Percentiles rank a stretch among this genome's conserved stretches.
Evolutionary conservation across 1,284 basidiomycete genomes (phyloP).

Genomic region (Boletus smithii): DNA sequence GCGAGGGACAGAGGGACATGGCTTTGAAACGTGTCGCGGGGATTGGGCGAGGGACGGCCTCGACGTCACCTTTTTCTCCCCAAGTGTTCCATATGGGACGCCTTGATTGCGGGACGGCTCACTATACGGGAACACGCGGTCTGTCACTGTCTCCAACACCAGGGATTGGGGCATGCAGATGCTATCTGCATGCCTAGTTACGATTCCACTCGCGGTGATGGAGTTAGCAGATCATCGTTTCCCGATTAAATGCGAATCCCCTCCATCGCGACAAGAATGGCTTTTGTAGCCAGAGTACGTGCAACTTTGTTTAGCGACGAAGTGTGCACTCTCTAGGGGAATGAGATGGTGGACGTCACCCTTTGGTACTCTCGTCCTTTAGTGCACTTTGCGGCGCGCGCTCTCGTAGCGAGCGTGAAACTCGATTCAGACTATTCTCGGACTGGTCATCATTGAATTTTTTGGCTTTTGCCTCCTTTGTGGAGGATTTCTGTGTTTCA

Average conservation of each 20-base stretch:
- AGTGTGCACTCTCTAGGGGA: slow-evolving; percentile 1
- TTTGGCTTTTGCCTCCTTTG: no score
- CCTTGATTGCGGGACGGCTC: background rate
- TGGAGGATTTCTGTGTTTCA: no score
- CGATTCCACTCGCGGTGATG: no score
- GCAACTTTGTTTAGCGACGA: no score
- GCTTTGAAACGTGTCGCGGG: slow-evolving; percentile 32
- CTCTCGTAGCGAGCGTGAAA: slow-evolving; percentile 25
- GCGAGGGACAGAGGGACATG: slow-evolving; percentile 22
- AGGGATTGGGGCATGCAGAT: no score
- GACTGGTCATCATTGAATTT: background rate
- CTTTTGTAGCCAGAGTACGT: no score
- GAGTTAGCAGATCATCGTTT: no score
- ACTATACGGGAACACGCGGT: background rate
- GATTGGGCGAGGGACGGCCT: slow-evolving; percentile 21
- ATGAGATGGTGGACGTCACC: slow-evolving; percentile 12
- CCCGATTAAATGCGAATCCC: no score
- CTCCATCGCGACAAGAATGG: no score
- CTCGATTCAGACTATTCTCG: slow-evolving; percentile 17
- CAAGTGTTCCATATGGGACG: background rate
- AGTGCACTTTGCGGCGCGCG: slow-evolving; percentile 30
- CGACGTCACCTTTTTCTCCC: background rate
- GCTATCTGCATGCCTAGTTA: no score
- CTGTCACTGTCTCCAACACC: no score
- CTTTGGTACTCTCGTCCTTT: slow-evolving; percentile 16